Evolutionary conservation across 2,329 filamentous ascomycete genomes (phyloP), one percentile per base, ranked within the genome.

Genomic region (Didymella pomorum): DNA sequence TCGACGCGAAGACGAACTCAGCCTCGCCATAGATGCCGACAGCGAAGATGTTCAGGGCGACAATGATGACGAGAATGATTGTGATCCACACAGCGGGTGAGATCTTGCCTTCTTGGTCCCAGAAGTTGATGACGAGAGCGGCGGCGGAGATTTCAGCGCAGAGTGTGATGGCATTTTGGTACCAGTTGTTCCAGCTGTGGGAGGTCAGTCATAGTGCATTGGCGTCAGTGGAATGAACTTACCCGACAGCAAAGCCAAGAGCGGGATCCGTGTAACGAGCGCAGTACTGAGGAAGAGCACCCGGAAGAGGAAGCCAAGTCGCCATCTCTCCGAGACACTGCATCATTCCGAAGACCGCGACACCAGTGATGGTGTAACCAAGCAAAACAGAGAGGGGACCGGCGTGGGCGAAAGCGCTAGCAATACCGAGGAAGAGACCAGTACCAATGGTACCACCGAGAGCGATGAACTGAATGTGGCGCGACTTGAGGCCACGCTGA

Each of bases 381-480:
- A 76, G 70, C n/a, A 76, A 66, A 37, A 76, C 73, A 47, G 72
- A 74, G 44, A 75, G 63, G 39, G 73, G 73, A 35, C 73, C 73
- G 41, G 72, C 68, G 39, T 69, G 61, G 44, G 73, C 69, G 50
- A 76, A 75, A 20, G 73, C 72, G 46, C 28, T 65, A 14, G 70
- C 72, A 43, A 75, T 75, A 70, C 72, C 71, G 23, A 75, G 67
- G 62, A 75, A 75, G 9, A 75, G 68, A 69, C 72, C 73, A 18
- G 73, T 75, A 53, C 73, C 67, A 35, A 87, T 86, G 4, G 83
- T 84, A 56, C 84, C 84, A 53, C 84, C 84, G 14, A 87, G 78
- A 14, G 84, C 85, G 66, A 88, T 87, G 68, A 86, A 84, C 61
- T 86, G 79, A 49, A 86, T 83, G 69, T 86, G 84, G 63, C 83